Evolutionary conservation across 495 filamentous ascomycete species (phyloP).

Genomic region (Penicillium tannophilum): DNA sequence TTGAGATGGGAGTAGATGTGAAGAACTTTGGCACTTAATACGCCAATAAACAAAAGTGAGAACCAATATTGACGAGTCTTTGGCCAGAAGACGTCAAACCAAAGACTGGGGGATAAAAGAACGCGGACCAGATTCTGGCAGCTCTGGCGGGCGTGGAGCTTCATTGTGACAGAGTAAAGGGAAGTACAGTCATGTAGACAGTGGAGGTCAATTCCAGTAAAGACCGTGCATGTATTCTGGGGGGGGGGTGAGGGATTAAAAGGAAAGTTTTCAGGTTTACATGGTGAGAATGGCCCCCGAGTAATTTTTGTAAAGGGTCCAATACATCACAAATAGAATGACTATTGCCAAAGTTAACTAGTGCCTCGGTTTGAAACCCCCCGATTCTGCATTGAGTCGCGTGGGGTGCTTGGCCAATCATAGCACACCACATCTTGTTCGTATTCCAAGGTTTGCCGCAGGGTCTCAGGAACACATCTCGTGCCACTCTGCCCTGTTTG

Average conservation of each 20-base stretch:
- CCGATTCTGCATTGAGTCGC: neutral
- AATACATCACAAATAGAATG: neutral
- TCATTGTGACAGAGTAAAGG: constrained; percentile 8
- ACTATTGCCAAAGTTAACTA: neutral
- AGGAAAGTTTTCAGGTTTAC: too few relatives aligned
- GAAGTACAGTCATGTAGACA: neutral
- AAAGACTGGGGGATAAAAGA: constrained; percentile 24
- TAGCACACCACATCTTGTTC: too few relatives aligned
- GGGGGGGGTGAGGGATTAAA: too few relatives aligned
- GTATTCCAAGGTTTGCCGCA: neutral
- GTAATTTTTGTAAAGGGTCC: too few relatives aligned
- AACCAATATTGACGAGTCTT: constrained; percentile 40
- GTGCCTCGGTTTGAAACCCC: neutral
- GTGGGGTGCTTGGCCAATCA: neutral
- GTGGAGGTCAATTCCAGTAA: neutral
- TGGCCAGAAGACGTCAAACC: constrained; percentile 37
- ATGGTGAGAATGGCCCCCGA: too few relatives aligned
- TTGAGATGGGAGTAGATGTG: constrained; percentile 43
- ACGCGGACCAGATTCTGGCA: constrained; percentile 10
- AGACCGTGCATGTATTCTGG: too few relatives aligned
- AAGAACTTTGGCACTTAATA: constrained; percentile 38
- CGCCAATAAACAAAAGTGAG: constrained; percentile 34
- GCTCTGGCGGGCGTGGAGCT: constrained; percentile 1
- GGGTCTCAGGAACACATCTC: too few relatives aligned
- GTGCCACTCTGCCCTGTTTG: too few relatives aligned